phyloP scores from a whole-genome alignment of 2,329 filamentous ascomycete genomes.

The Incumbomyces delicatus region DNA sequence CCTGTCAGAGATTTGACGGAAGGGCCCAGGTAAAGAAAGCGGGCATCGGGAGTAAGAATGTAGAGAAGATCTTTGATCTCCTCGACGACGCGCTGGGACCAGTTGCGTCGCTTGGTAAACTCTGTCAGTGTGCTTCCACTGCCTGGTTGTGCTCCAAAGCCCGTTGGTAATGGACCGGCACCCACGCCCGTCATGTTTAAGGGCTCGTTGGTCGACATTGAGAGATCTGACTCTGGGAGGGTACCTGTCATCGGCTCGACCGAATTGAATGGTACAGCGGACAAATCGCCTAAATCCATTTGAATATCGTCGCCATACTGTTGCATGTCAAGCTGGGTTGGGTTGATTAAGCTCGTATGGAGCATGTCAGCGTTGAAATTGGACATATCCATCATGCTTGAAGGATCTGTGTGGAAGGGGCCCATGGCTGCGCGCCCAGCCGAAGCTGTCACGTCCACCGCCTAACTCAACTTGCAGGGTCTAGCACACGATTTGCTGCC shows the following conservation, averaged over 20 bases:
- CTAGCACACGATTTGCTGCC: too few species aligned
- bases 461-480: neutral
- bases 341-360: slow-evolving; percentile 27
- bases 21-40: slow-evolving; percentile 76
- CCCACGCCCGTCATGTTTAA: slow-evolving; percentile 36
- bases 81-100: slow-evolving; percentile 81
- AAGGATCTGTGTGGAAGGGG: slow-evolving; percentile 1
- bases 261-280: slow-evolving; percentile 5
- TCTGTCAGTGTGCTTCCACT: slow-evolving; percentile 49
- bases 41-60: slow-evolving; percentile 74
- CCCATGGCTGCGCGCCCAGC: neutral
- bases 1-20: slow-evolving; percentile 67
- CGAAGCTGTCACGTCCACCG: neutral
- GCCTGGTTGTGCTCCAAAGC: slow-evolving; percentile 37
- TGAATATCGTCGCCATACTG: slow-evolving; percentile 41
- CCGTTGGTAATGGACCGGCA: slow-evolving; percentile 47
- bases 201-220: slow-evolving; percentile 8
- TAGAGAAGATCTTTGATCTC: slow-evolving; percentile 83
- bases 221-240: slow-evolving; percentile 19
- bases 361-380: slow-evolving; percentile 16
- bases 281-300: slow-evolving; percentile 25
- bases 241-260: slow-evolving; percentile 5
- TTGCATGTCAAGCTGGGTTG: slow-evolving; percentile 31
- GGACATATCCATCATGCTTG: slow-evolving; percentile 13
- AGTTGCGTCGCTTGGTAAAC: slow-evolving; percentile 60